These are phyloP conservation scores for Globisporangium yorkense DNA, from an alignment of 352 stramenopile species.

Conservation along the genomic window DNA sequence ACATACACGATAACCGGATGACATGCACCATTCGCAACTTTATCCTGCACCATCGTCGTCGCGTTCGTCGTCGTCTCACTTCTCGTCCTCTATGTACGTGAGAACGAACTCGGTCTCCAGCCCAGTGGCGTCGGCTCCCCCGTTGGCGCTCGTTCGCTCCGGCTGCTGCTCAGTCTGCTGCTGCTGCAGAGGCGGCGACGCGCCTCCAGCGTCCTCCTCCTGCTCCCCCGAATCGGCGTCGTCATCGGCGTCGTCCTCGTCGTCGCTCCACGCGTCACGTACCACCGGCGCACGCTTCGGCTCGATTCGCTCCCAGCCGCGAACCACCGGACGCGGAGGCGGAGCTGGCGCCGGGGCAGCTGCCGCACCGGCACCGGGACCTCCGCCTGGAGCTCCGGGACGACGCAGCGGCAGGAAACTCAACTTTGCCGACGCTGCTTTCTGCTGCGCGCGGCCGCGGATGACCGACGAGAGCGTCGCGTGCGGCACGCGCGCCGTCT, in stretches of 20 bases:
- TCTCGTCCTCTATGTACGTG: conserved; percentile 19
- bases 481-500: conserved; percentile 37
- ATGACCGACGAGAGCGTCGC: conserved; percentile 57
- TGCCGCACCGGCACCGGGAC: conserved; percentile 7
- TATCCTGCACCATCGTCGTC: not conserved
- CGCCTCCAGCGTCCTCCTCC: not conserved
- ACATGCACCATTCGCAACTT: conserved; percentile 4
- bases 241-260: conserved; percentile 28
- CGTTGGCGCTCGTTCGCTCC: not conserved
- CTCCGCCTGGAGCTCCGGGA: conserved; percentile 12
- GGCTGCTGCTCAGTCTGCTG: conserved; percentile 7
- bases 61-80: conserved; percentile 2
- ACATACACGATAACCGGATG: not conserved
- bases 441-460: conserved; percentile 22
- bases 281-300: conserved; percentile 34
- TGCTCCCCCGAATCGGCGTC: conserved; percentile 3
- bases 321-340: conserved; percentile 18
- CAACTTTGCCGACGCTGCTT: conserved; percentile 28
- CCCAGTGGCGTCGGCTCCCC: conserved; percentile 2
- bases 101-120: conserved; percentile 13
- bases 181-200: conserved; percentile 8
- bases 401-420: conserved; percentile 51
- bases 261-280: conserved; percentile 75
- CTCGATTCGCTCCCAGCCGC: conserved; percentile 72
- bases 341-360: conserved; percentile 11